Conservation (phyloP, 108 stramenopile species). For the Pseudonitzschia delicatissima region DNA sequence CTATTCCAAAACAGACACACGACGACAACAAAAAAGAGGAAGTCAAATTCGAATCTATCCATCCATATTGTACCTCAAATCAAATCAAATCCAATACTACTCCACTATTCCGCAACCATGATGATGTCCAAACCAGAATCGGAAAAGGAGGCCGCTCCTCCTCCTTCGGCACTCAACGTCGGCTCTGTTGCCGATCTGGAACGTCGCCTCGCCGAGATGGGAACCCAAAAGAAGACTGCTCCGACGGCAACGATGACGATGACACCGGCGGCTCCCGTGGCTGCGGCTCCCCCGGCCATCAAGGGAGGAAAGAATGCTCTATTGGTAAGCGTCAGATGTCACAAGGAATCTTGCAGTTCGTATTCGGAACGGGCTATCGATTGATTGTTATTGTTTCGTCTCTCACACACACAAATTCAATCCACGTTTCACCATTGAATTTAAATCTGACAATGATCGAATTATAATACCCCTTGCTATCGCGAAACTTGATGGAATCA, state of each 20-base stretch:
- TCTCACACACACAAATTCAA: neutral
- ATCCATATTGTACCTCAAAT: too few species aligned
- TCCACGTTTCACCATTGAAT: neutral
- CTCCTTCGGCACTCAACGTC: constrained; percentile 12
- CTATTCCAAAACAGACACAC: neutral
- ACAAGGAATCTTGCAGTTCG: neutral
- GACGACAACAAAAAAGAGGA: neutral
- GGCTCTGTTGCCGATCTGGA: constrained; percentile 64
- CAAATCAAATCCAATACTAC: neutral
- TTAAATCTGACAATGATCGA: neutral
- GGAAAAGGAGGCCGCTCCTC: constrained; percentile 11
- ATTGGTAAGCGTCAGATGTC: constrained; percentile 46
- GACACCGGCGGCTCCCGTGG: constrained; percentile 20
- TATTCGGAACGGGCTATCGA: neutral
- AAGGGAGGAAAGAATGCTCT: constrained; percentile 56
- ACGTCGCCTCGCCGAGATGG: constrained; percentile 54
- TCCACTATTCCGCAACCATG: constrained; percentile 20
- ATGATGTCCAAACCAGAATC: constrained; percentile 31
- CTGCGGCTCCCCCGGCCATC: constrained; percentile 19
- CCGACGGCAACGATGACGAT: neutral
- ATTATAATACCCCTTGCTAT: neutral
- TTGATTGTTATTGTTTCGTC: neutral
- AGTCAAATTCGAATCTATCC: neutral
- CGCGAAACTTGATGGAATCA: too few species aligned
- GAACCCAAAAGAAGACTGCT: constrained; percentile 5